phyloP scores from a whole-genome alignment of 331 rosid genomes.

The Saraca asoca region DNA sequence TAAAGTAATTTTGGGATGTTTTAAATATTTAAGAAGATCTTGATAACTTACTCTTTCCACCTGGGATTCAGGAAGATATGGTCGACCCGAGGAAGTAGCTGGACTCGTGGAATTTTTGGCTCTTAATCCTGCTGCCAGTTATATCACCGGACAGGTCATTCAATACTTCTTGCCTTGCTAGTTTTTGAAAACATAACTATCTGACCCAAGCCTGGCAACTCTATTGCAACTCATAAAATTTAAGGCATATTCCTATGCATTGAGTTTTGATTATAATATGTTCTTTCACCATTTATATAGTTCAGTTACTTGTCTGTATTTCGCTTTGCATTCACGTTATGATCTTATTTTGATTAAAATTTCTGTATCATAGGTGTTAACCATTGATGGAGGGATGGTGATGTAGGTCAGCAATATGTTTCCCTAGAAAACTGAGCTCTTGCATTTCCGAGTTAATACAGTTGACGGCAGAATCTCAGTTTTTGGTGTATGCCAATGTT shows the following conservation, averaged over 20 bases:
- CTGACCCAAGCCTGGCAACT: slow-evolving; percentile 1
- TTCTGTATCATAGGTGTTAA: slow-evolving; percentile 59
- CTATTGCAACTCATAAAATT: slow-evolving; percentile 8
- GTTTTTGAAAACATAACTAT: not conserved
- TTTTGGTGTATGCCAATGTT: slow-evolving; percentile 5
- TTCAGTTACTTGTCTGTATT: slow-evolving; percentile 12
- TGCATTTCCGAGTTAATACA: slow-evolving; percentile 9
- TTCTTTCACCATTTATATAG: not conserved
- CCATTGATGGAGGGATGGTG: slow-evolving; percentile 96
- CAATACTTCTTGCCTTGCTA: slow-evolving; percentile 14
- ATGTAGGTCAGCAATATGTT: slow-evolving; percentile 50
- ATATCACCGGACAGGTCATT: slow-evolving; percentile 92
- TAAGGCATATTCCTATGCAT: not conserved
- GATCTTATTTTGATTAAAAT: slow-evolving; percentile 8
- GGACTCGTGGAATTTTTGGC: slow-evolving; percentile 97
- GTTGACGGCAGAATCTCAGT: slow-evolving; percentile 28
- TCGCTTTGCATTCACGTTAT: not conserved
- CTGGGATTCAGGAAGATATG: slow-evolving; percentile 75
- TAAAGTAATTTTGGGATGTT: slow-evolving; percentile 3
- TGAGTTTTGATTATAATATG: not conserved
- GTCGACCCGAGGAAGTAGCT: slow-evolving; percentile 96
- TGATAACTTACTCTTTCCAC: slow-evolving; percentile 26
- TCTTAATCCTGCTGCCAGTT: slow-evolving; percentile 81
- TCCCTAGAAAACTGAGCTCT: slow-evolving; percentile 8
- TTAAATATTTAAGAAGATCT: slow-evolving; percentile 23